A percentile compares a stretch with the other conserved stretches of the same genome.
Conservation (phyloP, 768 basidiomycete genomes). For the Termitomyces sp. region DNA sequence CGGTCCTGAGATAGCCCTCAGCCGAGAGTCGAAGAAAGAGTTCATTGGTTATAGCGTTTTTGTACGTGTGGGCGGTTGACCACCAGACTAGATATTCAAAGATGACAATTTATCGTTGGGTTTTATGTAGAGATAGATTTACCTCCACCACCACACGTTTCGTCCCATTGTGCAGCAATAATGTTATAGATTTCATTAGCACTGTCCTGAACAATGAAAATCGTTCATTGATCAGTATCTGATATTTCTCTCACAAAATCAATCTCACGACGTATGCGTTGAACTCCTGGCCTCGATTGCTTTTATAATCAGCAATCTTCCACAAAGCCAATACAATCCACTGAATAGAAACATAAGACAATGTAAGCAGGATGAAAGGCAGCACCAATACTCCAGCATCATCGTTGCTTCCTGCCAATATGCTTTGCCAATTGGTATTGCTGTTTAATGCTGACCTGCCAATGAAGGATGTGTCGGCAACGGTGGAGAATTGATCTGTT, state of each 20-base stretch:
- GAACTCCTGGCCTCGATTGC: slow-evolving; percentile 27
- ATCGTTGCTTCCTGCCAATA: slow-evolving; percentile 45
- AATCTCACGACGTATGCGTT: slow-evolving; percentile 23
- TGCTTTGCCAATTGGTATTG: slow-evolving; percentile 34
- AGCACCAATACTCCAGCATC: slow-evolving; percentile 38
- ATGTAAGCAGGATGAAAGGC: neutral
- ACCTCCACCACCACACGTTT: slow-evolving; percentile 48
- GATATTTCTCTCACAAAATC: neutral
- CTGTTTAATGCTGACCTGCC: slow-evolving; percentile 35
- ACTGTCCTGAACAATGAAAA: slow-evolving; percentile 34
- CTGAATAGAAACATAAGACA: slow-evolving; percentile 19
- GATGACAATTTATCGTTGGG: neutral
- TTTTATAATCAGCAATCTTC: slow-evolving; percentile 54
- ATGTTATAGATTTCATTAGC: slow-evolving; percentile 45
- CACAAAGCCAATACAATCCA: slow-evolving; percentile 54
- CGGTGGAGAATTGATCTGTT: slow-evolving; percentile 30
- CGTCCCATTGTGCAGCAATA: slow-evolving; percentile 46
- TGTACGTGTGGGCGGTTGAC: slow-evolving; percentile 49
- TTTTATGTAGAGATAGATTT: neutral
- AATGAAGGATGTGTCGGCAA: slow-evolving; percentile 41
- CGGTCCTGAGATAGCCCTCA: slow-evolving; percentile 34
- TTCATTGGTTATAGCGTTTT: slow-evolving; percentile 59
- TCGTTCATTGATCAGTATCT: neutral
- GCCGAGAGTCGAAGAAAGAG: slow-evolving; percentile 49
- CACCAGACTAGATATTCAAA: slow-evolving; percentile 40